A percentile compares a stretch with the other conserved stretches of the same genome.
Evolutionary conservation across 257 asterid genomes (phyloP).

Genomic region (Gardenia jasminoides): DNA sequence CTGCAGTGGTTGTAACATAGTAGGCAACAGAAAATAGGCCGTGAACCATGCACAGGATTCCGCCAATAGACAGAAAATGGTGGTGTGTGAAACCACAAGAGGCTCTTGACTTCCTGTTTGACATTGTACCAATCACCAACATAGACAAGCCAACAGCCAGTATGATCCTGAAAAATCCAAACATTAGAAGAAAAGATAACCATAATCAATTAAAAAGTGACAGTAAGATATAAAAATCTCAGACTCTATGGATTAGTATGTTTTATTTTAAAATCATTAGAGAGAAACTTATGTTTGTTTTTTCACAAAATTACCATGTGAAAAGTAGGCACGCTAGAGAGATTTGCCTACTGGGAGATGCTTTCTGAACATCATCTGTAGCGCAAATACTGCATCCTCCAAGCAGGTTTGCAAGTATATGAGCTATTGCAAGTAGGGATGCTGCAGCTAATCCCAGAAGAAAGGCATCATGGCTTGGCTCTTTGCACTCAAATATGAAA

Average conservation of each 20-base stretch:
- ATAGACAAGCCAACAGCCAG: constrained; percentile 56
- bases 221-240: not conserved
- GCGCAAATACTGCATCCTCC: constrained; percentile 57
- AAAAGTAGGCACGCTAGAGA: constrained; percentile 58
- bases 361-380: constrained; percentile 40
- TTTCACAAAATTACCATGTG: constrained; percentile 46
- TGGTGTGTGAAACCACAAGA: constrained; percentile 79
- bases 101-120: constrained; percentile 68
- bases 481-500: constrained; percentile 84
- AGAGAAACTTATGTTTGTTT: not conserved
- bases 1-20: constrained; percentile 52
- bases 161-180: constrained; percentile 49
- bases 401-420: constrained; percentile 60
- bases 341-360: constrained; percentile 58
- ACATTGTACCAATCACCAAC: constrained; percentile 67
- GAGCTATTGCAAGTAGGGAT: constrained; percentile 54
- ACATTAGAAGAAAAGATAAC: not conserved
- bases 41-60: constrained; percentile 69
- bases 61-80: constrained; percentile 71
- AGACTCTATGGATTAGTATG: not conserved
- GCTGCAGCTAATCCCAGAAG: constrained; percentile 74
- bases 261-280: too few species aligned
- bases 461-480: constrained; percentile 82
- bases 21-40: constrained; percentile 64
- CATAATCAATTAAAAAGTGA: too few species aligned